A percentile compares a stretch with the other conserved stretches of the same genome.
Conservation (phyloP, 2,329 filamentous ascomycete species). For the Moelleriella libera region DNA sequence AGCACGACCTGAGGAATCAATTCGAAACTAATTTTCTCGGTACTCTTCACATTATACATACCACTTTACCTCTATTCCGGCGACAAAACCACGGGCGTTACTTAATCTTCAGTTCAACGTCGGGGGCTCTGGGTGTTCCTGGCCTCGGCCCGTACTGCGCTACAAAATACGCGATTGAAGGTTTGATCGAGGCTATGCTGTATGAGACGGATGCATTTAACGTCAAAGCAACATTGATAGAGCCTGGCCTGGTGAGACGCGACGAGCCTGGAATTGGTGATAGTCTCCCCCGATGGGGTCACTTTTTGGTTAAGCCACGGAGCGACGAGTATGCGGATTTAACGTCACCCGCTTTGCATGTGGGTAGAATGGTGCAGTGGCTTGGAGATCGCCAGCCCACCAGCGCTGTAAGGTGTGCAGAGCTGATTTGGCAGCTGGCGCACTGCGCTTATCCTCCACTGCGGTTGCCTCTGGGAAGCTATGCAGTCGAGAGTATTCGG, state of each 20-base stretch:
- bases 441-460: constrained; percentile 92
- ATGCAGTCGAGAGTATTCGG: constrained; percentile 89
- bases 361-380: constrained; percentile 87
- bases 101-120: constrained; percentile 87
- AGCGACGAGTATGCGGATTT: constrained; percentile 67
- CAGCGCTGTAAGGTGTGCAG: constrained; percentile 81
- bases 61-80: constrained; percentile 77
- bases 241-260: constrained; percentile 75
- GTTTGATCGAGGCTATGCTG: constrained; percentile 88
- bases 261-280: constrained; percentile 56
- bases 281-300: constrained; percentile 69
- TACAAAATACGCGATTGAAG: constrained; percentile 93
- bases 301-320: constrained; percentile 79
- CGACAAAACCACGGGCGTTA: constrained; percentile 65
- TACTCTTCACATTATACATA: constrained; percentile 82
- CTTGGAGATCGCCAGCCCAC: constrained; percentile 84
- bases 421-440: constrained; percentile 85
- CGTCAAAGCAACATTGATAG: constrained; percentile 85
- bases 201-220: constrained; percentile 89
- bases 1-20: constrained; percentile 86
- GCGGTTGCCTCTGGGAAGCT: constrained; percentile 74
- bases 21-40: constrained; percentile 98
- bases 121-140: constrained; percentile 83
- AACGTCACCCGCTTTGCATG: constrained; percentile 75
- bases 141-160: constrained; percentile 91